Base-by-base conservation (phyloP, 2,329 filamentous ascomycete genomes). In the Claviceps sp. region DNA sequence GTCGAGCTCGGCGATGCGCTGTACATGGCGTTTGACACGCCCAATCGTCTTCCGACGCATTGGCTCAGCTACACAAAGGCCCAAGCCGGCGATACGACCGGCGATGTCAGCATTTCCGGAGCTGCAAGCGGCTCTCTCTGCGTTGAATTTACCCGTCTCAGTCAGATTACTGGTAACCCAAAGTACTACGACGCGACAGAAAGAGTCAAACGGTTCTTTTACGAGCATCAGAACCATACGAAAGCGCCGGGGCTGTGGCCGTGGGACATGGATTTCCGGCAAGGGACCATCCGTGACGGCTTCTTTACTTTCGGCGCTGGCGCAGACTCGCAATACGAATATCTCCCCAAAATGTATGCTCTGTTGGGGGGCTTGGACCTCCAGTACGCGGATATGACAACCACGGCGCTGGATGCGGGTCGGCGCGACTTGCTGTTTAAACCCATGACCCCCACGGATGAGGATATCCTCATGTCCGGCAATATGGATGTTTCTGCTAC, bases 121-220 rank as follows among this genome's bases (percentile, higher is more conserved):
- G 74, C 74, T 29, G 71, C 70, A n/a, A 66, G 68, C 16, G 85
- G 85, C 36, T 85, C 83, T 9, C 71, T 90, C 52, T 80, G 79
- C 8, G 65, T 91, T 53, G 86, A 90, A 61, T 88, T 90, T 61
- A 88, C 83, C 2, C 73, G 86, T 5, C 71, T 91, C 45, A 80
- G 82, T 20, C 86, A 90, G 66, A 69, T 90, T 53, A 88, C 86
- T 0, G 79, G 79, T 49, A 74, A 88, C 54, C 68, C 77, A 51
- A 88, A 84, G 62, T 90, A 86, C 67, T 89, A 85, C 64, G 84
- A 88, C 65, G 85, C 83, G 5, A 77, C 87, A 50, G 82, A 85
- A 55, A 76, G 83, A n/a, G 77, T 91, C 54, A 88, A 85, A 56
- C 73, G 82, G 58, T 77, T 80, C 53, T 76, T 90, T 47, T 75